A percentile compares a stretch with the other conserved stretches of the same genome.
Evolutionary conservation across 148 eudicot genomes (phyloP).

Genomic region (Camellia japonica): DNA sequence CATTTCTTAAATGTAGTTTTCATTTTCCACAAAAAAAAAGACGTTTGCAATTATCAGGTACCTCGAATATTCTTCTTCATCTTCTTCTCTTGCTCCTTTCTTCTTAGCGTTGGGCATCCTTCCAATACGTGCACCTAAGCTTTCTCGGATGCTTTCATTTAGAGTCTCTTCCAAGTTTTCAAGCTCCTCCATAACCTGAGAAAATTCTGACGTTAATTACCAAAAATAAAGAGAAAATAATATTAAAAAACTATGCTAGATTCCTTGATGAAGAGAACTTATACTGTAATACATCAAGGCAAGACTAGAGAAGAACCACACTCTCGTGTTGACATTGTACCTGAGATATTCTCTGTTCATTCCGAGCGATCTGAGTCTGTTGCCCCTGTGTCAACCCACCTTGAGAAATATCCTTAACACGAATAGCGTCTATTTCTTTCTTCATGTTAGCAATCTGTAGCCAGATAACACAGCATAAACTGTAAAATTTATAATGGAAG

Average conservation of each 20-base stretch:
- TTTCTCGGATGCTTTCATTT: conserved; percentile 93
- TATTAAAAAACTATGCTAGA: neutral
- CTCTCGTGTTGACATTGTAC: conserved; percentile 26
- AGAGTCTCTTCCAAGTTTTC: conserved; percentile 97
- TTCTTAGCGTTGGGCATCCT: conserved; percentile 46
- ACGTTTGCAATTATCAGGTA: conserved; percentile 22
- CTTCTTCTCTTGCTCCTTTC: conserved; percentile 53
- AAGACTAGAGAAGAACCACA: neutral
- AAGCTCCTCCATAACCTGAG: conserved; percentile 86
- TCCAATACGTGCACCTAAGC: conserved; percentile 78
- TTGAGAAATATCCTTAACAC: conserved; percentile 94
- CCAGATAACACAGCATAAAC: neutral
- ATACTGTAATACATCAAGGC: neutral
- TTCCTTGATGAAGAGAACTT: neutral
- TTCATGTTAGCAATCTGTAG: conserved; percentile 92
- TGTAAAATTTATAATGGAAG: neutral
- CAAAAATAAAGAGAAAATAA: neutral
- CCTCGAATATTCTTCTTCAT: conserved; percentile 79
- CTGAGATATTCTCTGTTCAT: conserved; percentile 94
- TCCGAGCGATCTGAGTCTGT: conserved; percentile 98
- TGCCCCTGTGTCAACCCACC: conserved; percentile 99
- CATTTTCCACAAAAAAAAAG: neutral
- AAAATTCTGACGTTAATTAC: neutral
- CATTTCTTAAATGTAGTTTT: neutral
- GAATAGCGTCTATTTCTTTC: conserved; percentile 96